phyloP scores from a whole-genome alignment of 768 basidiomycete genomes.

The Collybia sp. region DNA sequence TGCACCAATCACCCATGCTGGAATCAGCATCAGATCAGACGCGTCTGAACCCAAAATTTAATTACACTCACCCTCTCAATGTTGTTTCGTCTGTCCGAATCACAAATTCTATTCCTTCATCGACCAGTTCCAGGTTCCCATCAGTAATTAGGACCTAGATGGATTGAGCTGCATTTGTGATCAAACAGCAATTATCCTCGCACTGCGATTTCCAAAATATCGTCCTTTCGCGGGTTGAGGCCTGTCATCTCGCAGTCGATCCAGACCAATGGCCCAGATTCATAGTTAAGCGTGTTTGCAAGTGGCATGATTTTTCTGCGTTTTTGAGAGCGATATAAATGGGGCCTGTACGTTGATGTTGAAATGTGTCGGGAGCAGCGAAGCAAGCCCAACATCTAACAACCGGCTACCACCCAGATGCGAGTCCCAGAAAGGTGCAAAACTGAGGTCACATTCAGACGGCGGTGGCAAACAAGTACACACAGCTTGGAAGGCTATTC shows the following conservation, averaged over 20 bases:
- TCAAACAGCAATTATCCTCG: conserved; percentile 9
- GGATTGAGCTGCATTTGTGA: neutral
- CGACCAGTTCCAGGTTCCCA: conserved; percentile 75
- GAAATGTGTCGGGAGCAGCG: conserved; percentile 5
- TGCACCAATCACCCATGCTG: conserved; percentile 91
- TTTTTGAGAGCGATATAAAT: neutral
- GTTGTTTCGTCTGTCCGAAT: conserved; percentile 66
- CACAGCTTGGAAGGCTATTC: too few species aligned
- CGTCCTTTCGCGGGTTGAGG: conserved; percentile 59
- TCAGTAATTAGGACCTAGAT: conserved; percentile 81
- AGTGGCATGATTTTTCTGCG: conserved; percentile 3
- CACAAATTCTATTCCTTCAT: conserved; percentile 75
- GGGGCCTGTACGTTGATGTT: neutral
- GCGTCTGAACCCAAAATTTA: neutral
- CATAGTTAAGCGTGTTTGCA: conserved; percentile 32
- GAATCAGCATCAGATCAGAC: conserved; percentile 2
- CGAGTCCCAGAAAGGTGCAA: too few species aligned
- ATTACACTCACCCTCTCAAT: conserved; percentile 58
- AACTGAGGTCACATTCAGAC: too few species aligned
- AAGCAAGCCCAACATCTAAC: conserved; percentile 9
- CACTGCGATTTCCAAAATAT: conserved; percentile 78
- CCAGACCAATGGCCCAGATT: conserved; percentile 74
- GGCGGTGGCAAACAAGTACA: too few species aligned
- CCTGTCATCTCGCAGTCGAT: conserved; percentile 91
- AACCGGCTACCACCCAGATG: neutral